Evolutionary conservation across 805 yeast genomes (phyloP).

Genomic region (Kodamaea kakaduensis): DNA sequence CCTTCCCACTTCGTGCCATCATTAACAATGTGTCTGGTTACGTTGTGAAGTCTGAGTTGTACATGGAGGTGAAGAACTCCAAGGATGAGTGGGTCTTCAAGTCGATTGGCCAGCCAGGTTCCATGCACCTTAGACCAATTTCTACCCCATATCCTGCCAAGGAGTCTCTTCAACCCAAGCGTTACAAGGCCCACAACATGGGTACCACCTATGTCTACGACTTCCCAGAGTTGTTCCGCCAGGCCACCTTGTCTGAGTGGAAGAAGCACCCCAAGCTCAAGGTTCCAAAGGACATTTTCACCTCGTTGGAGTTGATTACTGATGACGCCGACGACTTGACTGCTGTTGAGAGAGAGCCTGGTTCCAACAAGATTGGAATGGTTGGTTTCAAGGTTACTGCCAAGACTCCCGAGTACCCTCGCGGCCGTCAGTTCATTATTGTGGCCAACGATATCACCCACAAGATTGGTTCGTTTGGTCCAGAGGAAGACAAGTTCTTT

Average conservation of each 20-base stretch:
- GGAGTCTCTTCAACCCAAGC: conserved; percentile 97
- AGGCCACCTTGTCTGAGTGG: conserved; percentile 86
- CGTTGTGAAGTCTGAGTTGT: conserved; percentile 92
- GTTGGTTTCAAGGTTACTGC: conserved; percentile 90
- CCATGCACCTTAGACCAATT: conserved; percentile 95
- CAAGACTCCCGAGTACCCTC: conserved; percentile 95
- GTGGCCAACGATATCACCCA: conserved; percentile 97
- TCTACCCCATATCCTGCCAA: conserved; percentile 96
- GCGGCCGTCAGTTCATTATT: conserved; percentile 88
- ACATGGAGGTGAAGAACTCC: conserved; percentile 88
- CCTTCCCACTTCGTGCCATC: conserved; percentile 95
- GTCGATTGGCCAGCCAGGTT: conserved; percentile 90
- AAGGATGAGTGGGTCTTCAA: conserved; percentile 97
- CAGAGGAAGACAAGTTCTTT: conserved; percentile 90
- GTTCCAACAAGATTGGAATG: conserved; percentile 95
- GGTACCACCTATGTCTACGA: conserved; percentile 98
- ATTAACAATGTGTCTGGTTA: conserved; percentile 96
- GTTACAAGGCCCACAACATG: conserved; percentile 97
- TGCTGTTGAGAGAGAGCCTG: conserved; percentile 92
- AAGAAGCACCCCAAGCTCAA: conserved; percentile 55
- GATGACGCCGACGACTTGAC: conserved; percentile 74
- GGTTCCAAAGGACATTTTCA: conserved; percentile 74
- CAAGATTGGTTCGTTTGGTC: conserved; percentile 99
- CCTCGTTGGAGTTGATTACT: conserved; percentile 79
- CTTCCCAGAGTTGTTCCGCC: conserved; percentile 98